Evolutionary conservation across 139 green algal species (phyloP), one percentile per base, ranked within the genome.

Genomic region (Coelastrella sp.): DNA sequence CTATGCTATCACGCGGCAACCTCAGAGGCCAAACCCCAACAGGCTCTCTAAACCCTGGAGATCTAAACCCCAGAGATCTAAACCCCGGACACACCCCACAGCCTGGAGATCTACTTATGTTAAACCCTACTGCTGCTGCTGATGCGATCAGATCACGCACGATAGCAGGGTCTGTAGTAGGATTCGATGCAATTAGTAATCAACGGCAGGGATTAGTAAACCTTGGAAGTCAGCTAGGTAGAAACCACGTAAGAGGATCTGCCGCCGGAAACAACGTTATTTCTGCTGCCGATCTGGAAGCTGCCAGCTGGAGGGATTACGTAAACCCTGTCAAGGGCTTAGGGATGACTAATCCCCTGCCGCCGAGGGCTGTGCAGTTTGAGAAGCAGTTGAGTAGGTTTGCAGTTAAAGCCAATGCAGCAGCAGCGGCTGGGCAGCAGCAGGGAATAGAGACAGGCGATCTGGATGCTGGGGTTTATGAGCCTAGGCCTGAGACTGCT

Each of bases 401-500:
- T 22, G 80, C 20, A 71, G 8, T n/a, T 5, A 3, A 7, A n/a
- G 59, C 59, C 10, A 86, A 75, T 86, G 80, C 80, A 19, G 80
- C 59, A 58, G 59, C 80, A 86, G 80, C 17, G 20, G 59, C 80
- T 75, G 80, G 20, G 7, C 59, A 17, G 10, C 17, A 68, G 56
- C 17, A 16, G 5, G 79, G 79, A 14, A 57, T 20, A 20, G 80
- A 86, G 80, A 86, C 80, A 19, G 80, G 59, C 10, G 80, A 86
- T 75, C 8, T 86, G 11, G 80, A 86, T 75, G 80, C n/a, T 0
- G 80, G 80, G 19, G 80, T 86, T 4, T 86, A 86, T 74, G 59
- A 86, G 7, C 80, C 80, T 7, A 74, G n/a, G 20, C n/a, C 57
- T 23, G 60, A 10, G 2, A 19, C 7, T 22, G 80, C 80, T 73